Base-by-base conservation (phyloP, 495 filamentous ascomycete genomes). In the Bathelium albidoporum region DNA sequence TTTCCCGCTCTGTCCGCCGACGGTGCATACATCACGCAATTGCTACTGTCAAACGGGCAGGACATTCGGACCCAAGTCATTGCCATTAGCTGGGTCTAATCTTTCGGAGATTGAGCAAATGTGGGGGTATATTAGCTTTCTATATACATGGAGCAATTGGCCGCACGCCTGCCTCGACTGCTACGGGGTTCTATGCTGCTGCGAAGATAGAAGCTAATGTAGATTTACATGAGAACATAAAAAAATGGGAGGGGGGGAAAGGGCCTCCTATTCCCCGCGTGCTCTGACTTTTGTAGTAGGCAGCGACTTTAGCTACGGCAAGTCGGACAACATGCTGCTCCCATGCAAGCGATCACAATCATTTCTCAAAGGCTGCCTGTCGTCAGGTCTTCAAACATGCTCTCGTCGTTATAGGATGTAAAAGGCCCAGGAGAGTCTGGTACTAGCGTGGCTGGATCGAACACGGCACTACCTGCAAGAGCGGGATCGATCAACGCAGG, bases 351-450 rank as follows among this genome's bases (percentile, higher is more conserved):
- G 5, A 22, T 16, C 44, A 49, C 5, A 14, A 5, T 39, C 34
- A 5, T 14, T 16, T 29, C 49, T 55, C 49, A 55, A 55, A 55
- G 49, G 29, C 49, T 55, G 5, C 49, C 49, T 9, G 49, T 62
- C 43, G 60, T 44, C 2, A 62, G 39, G 31, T 63, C 61, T n/a
- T 53, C 45, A 36, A 63, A 63, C 43, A 63, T 63, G 41, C 26
- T 32, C 28, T 63, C 60, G 34, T 43, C 60, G 29, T 55, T 55
- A 55, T 28, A 55, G 11, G 49, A 29, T 28, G 20, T 29, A 16
- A 55, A 55, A 29, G 49, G 49, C 29, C 24, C 49, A 5, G 49
- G 49, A 10, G 49, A 55, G 24, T 55, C 49, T 11, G 49, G 49
- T 3, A 20, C 10, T 16, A 55, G 49, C 24, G 49, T 55, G 5